Evolutionary conservation across 73 alveolate genomes (phyloP), one percentile per base, ranked within the genome.

Genomic region (Paramecium octaurelia): DNA sequence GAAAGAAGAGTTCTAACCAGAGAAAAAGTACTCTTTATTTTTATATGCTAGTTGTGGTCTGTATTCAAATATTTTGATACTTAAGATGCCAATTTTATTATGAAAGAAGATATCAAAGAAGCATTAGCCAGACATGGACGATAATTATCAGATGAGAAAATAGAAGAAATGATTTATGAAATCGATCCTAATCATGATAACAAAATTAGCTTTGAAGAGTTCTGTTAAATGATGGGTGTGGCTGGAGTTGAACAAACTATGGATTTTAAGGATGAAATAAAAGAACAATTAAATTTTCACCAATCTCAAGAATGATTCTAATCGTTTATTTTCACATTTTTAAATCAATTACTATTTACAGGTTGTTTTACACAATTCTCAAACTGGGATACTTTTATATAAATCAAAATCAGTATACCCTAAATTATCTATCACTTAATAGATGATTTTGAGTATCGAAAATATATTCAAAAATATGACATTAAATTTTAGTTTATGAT

Each of bases 11-110:
- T 93, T 94, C 75, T 95, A 71, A 83, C 92, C 44, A 92, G 93
- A 57, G 98, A 95, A 58, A 80, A 94, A 29, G 86, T 70, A 70
- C 1, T 92, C 16, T n/a, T 1, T 59, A n/a, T 7, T 59, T 0
- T 9, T 9, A 5, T 29, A 10, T 29, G 3, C 27, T 70, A 70
- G 86, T 92, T 95, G 35, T 54, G 93, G 90, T 92, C 94, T 18
- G 93, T 96, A 44, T 95, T 95, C 87, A 89, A 93, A 23, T 58
- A 73, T 36, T 93, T 93, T 50, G 96, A 93, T 44, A 73, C 88
- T 31, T 18, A 92, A 43, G 71, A 85, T 34, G 92, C 71, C 8
- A 94, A 94, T 40, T 68, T 35, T 36, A 93, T 93, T 48, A 54
- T 95, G 21, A 92, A 73, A 12, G 50, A 48, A 4, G 96, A 93